These are phyloP conservation scores for Vitis cinerea DNA, from an alignment of 164 flowering plant genomes.

Conservation along the genomic window DNA sequence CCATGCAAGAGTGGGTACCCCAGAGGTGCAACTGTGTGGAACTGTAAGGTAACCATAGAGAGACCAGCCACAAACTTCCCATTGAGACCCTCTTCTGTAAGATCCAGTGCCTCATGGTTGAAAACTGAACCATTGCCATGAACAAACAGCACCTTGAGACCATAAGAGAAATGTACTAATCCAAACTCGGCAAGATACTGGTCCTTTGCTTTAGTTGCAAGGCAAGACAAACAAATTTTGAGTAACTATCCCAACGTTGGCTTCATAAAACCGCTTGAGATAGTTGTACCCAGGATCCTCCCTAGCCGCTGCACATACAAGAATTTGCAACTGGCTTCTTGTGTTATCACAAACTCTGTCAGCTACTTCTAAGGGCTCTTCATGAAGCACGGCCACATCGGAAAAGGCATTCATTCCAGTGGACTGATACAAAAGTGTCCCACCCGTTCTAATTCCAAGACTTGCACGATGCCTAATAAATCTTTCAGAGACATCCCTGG, in stretches of 20 bases:
- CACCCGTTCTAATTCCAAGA: too few relatives aligned
- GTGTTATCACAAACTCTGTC: neutral
- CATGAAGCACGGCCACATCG: slow-evolving; percentile 19
- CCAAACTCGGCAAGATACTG: slow-evolving; percentile 72
- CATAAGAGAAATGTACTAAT: too few relatives aligned
- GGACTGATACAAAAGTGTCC: slow-evolving; percentile 23
- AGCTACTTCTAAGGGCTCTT: slow-evolving; percentile 24
- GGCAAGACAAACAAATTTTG: slow-evolving; percentile 55
- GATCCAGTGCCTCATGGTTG: too few relatives aligned
- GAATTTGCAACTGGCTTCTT: slow-evolving; percentile 36
- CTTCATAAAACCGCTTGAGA: slow-evolving; percentile 75
- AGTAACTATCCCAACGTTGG: slow-evolving; percentile 62
- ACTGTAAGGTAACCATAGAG: too few relatives aligned
- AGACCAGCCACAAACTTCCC: too few relatives aligned
- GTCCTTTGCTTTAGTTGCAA: slow-evolving; percentile 38
- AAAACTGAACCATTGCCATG: too few relatives aligned
- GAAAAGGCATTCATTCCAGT: slow-evolving; percentile 35
- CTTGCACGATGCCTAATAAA: slow-evolving; percentile 29
- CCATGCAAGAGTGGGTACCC: too few relatives aligned
- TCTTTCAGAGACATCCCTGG: too few relatives aligned
- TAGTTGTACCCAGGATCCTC: slow-evolving; percentile 62
- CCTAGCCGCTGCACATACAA: slow-evolving; percentile 61
- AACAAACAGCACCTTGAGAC: too few relatives aligned
- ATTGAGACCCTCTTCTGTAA: too few relatives aligned
- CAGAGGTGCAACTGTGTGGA: too few relatives aligned